Evolutionary conservation across 2,329 filamentous ascomycete species (phyloP), one percentile per base, ranked within the genome.

Genomic region (Basipetospora chlamydospora): DNA sequence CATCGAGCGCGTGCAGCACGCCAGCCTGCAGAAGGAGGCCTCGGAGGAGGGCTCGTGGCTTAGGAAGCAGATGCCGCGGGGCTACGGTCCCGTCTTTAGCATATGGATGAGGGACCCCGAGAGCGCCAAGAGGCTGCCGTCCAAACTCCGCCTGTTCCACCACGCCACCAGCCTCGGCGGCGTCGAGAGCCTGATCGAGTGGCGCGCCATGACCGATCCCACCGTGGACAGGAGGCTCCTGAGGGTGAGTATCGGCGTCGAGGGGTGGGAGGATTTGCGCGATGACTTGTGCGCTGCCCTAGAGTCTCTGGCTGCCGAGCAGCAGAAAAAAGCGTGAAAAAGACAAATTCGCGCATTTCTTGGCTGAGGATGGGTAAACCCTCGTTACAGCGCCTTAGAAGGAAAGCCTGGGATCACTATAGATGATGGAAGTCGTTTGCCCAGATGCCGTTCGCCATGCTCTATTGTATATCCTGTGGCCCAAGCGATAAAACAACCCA

Each of bases 151-250:
- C 3, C 67, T 94, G 30, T 96, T 96, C 63, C 84, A 94, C 48
- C 90, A 98, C 57, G 90, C 90, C 5, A 98, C 90, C 3, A 92
- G 83, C 55, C 59, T 96, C 20, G 90, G 90, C 3, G 88, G 90
- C 4, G 85, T 96, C 8, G 90, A 96, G 69, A 90, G 84, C 50
- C 59, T 96, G 62, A 87, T 98, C 47, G 90, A 98, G 68, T 98
- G 90, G 90, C 69, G 90, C 41, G 73, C 80, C 33, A 90, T 98
- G 84, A 79, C 77, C 41, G 90, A 98, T 63, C 49, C 58, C 3
- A 64, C 55, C 1, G 77, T 92, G 26, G 83, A 92, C 51, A 70
- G 66, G 50, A 65, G 72, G 40, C 55, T 96, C 53, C 50, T 95
- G 56, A 64, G 90, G 35, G 61, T 98, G 21, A 95, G 87, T 54